Conservation (phyloP, 139 green algal species). For the Nannochloris sp. region DNA sequence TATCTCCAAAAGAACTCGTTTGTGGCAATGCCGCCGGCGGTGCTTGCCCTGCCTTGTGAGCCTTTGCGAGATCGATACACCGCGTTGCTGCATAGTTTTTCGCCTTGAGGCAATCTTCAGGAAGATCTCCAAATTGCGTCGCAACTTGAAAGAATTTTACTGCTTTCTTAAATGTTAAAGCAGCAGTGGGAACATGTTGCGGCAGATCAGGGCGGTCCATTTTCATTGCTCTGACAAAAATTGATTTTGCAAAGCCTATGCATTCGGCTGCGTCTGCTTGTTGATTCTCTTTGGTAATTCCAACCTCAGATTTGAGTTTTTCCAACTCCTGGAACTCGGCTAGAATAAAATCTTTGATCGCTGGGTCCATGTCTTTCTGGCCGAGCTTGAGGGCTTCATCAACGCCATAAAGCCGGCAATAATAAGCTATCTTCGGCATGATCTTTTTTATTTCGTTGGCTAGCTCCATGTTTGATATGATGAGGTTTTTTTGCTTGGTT, state of each 20-base stretch:
- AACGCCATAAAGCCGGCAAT: constrained; percentile 66
- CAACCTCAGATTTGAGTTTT: constrained; percentile 42
- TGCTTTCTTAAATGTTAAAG: constrained; percentile 79
- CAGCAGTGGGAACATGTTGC: constrained; percentile 44
- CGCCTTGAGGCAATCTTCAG: constrained; percentile 63
- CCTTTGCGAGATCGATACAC: constrained; percentile 77
- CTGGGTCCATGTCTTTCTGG: constrained; percentile 37
- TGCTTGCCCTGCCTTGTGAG: constrained; percentile 60
- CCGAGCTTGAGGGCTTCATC: constrained; percentile 45
- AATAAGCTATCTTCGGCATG: constrained; percentile 71
- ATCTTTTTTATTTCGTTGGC: constrained; percentile 33
- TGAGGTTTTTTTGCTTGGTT: constrained; percentile 66
- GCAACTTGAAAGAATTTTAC: not conserved
- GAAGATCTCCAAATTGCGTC: constrained; percentile 58
- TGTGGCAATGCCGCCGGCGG: constrained; percentile 36
- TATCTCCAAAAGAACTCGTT: not conserved
- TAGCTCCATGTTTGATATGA: constrained; percentile 56
- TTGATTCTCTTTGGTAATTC: constrained; percentile 27
- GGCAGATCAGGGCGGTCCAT: constrained; percentile 55
- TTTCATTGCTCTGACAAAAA: constrained; percentile 63
- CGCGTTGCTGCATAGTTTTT: constrained; percentile 78
- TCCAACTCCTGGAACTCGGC: constrained; percentile 44
- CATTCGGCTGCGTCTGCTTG: constrained; percentile 34
- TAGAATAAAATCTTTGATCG: constrained; percentile 48
- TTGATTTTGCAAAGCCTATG: constrained; percentile 63